Evolutionary conservation across 768 basidiomycete genomes (phyloP).

Genomic region (Boletus vinaceobasis): DNA sequence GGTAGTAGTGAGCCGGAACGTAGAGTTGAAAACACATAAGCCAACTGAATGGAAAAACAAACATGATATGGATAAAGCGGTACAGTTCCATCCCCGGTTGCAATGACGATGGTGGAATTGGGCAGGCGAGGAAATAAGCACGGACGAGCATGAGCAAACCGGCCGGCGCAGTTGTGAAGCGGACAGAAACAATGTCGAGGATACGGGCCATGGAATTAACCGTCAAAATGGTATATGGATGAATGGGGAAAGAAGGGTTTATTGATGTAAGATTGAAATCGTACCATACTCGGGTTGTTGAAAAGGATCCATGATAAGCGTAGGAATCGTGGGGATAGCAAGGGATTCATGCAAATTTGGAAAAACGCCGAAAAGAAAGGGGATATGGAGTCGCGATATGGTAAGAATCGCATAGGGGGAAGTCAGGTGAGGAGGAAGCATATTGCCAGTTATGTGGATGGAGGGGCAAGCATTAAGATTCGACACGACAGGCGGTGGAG

Average conservation of each 20-base stretch:
- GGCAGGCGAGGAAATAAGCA: not conserved
- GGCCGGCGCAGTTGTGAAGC: not conserved
- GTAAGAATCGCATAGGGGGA: slow-evolving; percentile 1
- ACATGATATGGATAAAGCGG: not conserved
- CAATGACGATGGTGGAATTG: not conserved
- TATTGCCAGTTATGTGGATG: slow-evolving; percentile 2
- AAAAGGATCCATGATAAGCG: slow-evolving; percentile 16
- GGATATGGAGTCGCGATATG: not conserved
- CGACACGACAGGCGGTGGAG: not conserved
- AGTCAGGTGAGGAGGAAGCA: not conserved
- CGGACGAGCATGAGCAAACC: not conserved
- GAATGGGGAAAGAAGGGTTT: slow-evolving; percentile 14
- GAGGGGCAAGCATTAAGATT: not conserved
- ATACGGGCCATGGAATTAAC: not conserved
- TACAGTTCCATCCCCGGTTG: not conserved
- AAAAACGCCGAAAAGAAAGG: not conserved
- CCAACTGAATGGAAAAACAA: not conserved
- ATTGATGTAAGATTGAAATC: not conserved
- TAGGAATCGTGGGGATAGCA: slow-evolving; percentile 23
- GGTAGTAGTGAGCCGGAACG: not conserved
- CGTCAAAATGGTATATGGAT: not conserved
- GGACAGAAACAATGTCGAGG: not conserved
- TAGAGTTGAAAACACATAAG: slow-evolving; percentile 1
- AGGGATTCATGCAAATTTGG: slow-evolving; percentile 4
- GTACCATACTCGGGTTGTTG: slow-evolving; percentile 5